Base-by-base conservation (phyloP, 2,329 filamentous ascomycete genomes). In the Polychaeton citri region DNA sequence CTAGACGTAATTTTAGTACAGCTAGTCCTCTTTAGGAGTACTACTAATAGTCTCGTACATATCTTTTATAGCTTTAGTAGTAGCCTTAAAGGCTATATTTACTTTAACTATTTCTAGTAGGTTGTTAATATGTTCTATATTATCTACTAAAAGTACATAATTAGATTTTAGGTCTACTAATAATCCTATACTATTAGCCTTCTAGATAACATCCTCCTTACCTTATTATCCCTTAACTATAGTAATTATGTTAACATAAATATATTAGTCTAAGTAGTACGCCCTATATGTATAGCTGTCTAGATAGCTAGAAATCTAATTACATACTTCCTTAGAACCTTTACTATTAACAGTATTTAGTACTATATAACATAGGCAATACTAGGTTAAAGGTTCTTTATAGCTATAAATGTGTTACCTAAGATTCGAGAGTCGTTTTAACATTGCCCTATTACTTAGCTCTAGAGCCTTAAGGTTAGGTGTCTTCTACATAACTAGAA, bases 281-380 rank as follows among this genome's bases (percentile, higher is more conserved):
- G 19, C 21, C 21, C 34, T 18, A 24, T 35, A 35, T 26, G 34
- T 35, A 17, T 32, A 28, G 35, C 35, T 37, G 28, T 32, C 16
- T 18, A 32, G 17, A 21, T 33, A 28, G 12, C 35, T 17, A 5
- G 28, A 33, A 10, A 37, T 33, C 35, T 37, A 37, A 40, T 33
- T 40, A 35, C 30, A 35, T 36, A 20, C 32, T 36, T 39, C 30
- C 28, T 35, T 21, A 17, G 30, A 38, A 30, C 30, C 30, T 35
- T n/a, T 7, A 28, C 24, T 15, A 28, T 28, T 7, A 7, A 28
- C 24, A 28, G 24, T 15, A 28, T 28, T 28, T 7, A 28, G 24
- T 7, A 28, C 24, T 28, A 28, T 28, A 28, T 15, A 15, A 28
- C 24, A 15, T 28, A 28, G 24, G 24, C 7, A 28, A 15, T 28